Evolutionary conservation across 2,329 filamentous ascomycete species (phyloP), one percentile per base, ranked within the genome.

Genomic region (Xylariaceae sp.): DNA sequence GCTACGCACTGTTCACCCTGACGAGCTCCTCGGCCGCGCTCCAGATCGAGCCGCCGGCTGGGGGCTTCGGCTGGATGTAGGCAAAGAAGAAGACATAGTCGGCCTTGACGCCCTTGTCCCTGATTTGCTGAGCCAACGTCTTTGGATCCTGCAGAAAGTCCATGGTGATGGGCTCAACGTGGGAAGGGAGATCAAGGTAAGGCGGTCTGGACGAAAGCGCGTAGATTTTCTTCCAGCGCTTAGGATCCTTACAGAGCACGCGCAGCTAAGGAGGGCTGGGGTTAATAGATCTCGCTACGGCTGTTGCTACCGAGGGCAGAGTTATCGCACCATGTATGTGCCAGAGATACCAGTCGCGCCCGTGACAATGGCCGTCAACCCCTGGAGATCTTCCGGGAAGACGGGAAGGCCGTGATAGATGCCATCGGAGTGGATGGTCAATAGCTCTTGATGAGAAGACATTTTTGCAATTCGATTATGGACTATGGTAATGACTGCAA

Each of bases 321-420:
- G 32, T 3, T 10, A 14, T 16, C 32, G 32, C 14, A 37, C 32
- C 32, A 80, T 81, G 63, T 81, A 74, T 57, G 78, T 74, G 1
- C 81, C 81, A 0, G 78, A 81, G 23, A 83, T 79, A 7, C 80
- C 81, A 72, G 81, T 83, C 50, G 79, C 78, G 5, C 81, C 81
- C 0, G 79, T 81, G 40, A 83, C 74, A 44, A 83, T 77, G 2
- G 80, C 81, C 0, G 77, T 81, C 20, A 81, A 71, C 19, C 70
- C 73, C 57, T 75, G 75, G 51, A 76, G 61, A 0, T 71, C 68
- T 3, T 73, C 62, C n/a, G 76, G 70, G 56, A 76, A 81, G 12
- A 74, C 73, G 0, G 80, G 79, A 0, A 83, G 73, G 54, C 75
- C 79, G 63, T 79, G 77, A 64, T 76, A 82, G 56, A 83, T 82